A percentile compares a stretch with the other conserved stretches of the same genome.
phyloP scores from a whole-genome alignment of 1,139 yeast species.

The Arxiozyma slooffiae region DNA sequence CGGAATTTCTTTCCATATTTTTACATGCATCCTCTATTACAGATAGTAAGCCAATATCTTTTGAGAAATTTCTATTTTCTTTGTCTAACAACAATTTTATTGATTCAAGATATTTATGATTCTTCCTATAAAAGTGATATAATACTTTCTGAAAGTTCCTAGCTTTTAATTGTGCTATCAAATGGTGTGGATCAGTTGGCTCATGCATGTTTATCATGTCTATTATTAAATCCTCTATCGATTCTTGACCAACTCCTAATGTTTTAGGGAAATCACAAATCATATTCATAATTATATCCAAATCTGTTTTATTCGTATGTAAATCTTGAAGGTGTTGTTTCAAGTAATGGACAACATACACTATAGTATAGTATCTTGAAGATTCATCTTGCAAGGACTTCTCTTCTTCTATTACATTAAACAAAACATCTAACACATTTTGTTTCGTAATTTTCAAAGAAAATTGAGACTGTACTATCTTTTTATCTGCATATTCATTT shows the following conservation, averaged over 20 bases:
- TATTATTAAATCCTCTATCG: neutral
- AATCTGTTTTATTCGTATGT: neutral
- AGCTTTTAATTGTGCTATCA: conserved; percentile 44
- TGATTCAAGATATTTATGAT: neutral
- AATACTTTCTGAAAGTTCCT: conserved; percentile 51
- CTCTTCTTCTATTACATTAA: conserved; percentile 17
- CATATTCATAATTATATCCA: neutral
- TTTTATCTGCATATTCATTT: neutral
- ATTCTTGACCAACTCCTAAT: neutral
- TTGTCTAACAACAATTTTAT: neutral
- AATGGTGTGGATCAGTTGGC: conserved; percentile 39
- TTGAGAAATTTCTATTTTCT: neutral
- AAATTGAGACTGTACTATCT: neutral
- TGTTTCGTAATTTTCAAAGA: conserved; percentile 22
- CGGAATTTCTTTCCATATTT: neutral
- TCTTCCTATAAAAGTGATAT: conserved; percentile 45
- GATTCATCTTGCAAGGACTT: neutral
- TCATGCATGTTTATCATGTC: neutral
- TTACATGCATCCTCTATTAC: conserved; percentile 1
- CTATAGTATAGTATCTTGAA: neutral
- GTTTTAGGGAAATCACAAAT: neutral
- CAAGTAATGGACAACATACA: neutral
- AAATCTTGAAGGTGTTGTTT: neutral
- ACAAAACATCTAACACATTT: conserved; percentile 25
- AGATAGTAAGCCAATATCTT: neutral